Conservation (phyloP, 202 grass and related monocot genomes). For the Zizania palustris region DNA sequence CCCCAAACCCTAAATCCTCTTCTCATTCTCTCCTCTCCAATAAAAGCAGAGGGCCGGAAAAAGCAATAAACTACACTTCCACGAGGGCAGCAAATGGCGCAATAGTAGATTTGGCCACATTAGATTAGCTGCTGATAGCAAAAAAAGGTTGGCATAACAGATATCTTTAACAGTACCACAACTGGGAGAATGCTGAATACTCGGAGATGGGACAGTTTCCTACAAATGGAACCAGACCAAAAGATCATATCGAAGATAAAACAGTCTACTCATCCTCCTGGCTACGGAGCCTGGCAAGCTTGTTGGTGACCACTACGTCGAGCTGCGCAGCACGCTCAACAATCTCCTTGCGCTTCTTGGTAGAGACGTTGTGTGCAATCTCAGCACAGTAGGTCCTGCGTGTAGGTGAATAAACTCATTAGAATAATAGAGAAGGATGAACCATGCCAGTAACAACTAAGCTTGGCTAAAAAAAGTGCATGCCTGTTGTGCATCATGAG, state of each 20-base stretch:
- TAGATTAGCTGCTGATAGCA: slow-evolving; percentile 18
- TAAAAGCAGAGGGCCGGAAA: too few species aligned
- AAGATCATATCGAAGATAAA: slow-evolving; percentile 8
- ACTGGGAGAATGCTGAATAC: background rate
- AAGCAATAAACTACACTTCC: too few species aligned
- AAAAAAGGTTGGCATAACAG: slow-evolving; percentile 33
- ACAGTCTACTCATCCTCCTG: slow-evolving; percentile 63
- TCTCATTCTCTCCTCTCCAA: too few species aligned
- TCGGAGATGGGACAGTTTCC: background rate
- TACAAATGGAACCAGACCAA: slow-evolving; percentile 17
- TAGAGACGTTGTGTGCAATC: slow-evolving; percentile 69
- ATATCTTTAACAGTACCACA: slow-evolving; percentile 8
- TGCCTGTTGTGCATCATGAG: slow-evolving; percentile 83
- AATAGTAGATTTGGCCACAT: slow-evolving; percentile 21
- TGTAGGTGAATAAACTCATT: background rate
- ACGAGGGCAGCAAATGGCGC: too few species aligned
- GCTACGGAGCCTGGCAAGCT: slow-evolving; percentile 70
- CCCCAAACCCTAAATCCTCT: too few species aligned
- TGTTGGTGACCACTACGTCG: slow-evolving; percentile 82
- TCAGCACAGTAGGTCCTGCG: slow-evolving; percentile 80
- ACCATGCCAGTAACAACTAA: background rate
- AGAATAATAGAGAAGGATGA: background rate
- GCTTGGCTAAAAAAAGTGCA: background rate
- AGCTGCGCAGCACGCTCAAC: slow-evolving; percentile 79
- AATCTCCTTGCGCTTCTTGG: slow-evolving; percentile 76